These are phyloP conservation scores for Geoglossum glabrum DNA, from an alignment of 495 filamentous ascomycete species.

Conservation along the genomic window DNA sequence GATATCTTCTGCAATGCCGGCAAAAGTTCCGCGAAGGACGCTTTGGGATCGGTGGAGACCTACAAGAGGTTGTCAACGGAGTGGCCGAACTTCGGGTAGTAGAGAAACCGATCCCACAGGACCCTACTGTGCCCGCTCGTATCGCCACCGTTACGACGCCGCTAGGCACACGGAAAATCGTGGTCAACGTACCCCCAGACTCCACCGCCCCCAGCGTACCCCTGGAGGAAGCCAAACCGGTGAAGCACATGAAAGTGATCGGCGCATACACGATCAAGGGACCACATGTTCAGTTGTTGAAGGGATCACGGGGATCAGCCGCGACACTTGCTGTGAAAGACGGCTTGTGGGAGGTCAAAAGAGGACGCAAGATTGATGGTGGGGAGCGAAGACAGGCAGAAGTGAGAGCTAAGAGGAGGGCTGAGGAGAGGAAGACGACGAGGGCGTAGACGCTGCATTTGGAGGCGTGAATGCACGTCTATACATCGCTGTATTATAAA, in stretches of 20 bases:
- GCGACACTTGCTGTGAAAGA: conserved; percentile 51
- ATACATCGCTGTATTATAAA: too few relatives aligned
- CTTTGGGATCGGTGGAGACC: conserved; percentile 61
- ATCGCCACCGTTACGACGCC: conserved; percentile 25
- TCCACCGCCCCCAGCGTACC: conserved; percentile 23
- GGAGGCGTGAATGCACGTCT: background rate
- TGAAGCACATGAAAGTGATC: conserved; percentile 42
- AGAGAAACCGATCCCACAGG: conserved; percentile 25
- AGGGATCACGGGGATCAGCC: conserved; percentile 36
- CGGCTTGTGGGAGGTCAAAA: conserved; percentile 69
- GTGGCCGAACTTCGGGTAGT: conserved; percentile 46
- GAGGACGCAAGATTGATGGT: conserved; percentile 84
- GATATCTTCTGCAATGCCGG: conserved; percentile 72
- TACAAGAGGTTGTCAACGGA: conserved; percentile 51
- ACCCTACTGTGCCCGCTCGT: background rate
- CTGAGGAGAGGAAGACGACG: conserved; percentile 19
- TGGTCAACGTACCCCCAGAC: conserved; percentile 54
- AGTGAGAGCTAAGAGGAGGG: conserved; percentile 47
- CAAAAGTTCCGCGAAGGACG: conserved; percentile 59
- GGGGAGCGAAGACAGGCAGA: conserved; percentile 79
- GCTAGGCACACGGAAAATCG: conserved; percentile 33
- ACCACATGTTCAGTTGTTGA: conserved; percentile 43
- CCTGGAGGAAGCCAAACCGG: conserved; percentile 24
- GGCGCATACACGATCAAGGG: conserved; percentile 46
- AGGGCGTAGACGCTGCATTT: background rate